Base-by-base conservation (phyloP, 2,329 filamentous ascomycete species). In the Pleoardoris graminearum region DNA sequence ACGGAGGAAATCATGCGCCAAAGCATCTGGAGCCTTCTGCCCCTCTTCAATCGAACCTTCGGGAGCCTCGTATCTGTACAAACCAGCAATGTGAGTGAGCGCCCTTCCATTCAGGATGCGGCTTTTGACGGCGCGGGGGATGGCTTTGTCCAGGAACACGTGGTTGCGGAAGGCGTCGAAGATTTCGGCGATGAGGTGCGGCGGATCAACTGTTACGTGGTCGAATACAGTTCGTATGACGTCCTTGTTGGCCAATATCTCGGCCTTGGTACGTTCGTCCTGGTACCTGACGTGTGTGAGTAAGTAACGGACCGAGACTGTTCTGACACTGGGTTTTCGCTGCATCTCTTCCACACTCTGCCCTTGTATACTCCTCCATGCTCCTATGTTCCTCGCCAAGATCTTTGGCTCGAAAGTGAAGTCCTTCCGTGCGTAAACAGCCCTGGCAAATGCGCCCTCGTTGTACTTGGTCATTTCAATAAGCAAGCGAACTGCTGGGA, bases 381-480 rank as follows among this genome's bases (percentile, higher is more conserved):
- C 80, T 38, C 87, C 85, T 47, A 99, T 82, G 62, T 96, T 95
- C 47, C 90, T 82, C 5, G 89, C 87, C 2, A 99, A 77, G 6
- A 87, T 86, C 63, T 91, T 88, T 52, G 72, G 64, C 48, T 81
- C 78, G 35, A 96, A 87, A 0, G 90, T 94, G 53, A 85, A 86
- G 62, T 90, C 86, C 61, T 91, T 84, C 27, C 86, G 86, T 47
- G 88, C 82, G 70, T 96, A 95, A 29, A 97, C 80, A 39, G 86
- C 81, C 60, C 85, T 86, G 23, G 92, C 90, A 50, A 91, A 81
- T 36, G 85, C 83, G 12, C 94, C 95, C 14, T 91, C 91, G 72
- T 97, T 92, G 58, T 96, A 88, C 49, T 81, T 85, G 14, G 90
- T 84, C n/a, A 92, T 82, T 74, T 99, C 93, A 46, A 87, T 89